Evolutionary conservation across 2,329 filamentous ascomycete genomes (phyloP), one percentile per base, ranked within the genome.

Genomic region (Remersonia thermophila): DNA sequence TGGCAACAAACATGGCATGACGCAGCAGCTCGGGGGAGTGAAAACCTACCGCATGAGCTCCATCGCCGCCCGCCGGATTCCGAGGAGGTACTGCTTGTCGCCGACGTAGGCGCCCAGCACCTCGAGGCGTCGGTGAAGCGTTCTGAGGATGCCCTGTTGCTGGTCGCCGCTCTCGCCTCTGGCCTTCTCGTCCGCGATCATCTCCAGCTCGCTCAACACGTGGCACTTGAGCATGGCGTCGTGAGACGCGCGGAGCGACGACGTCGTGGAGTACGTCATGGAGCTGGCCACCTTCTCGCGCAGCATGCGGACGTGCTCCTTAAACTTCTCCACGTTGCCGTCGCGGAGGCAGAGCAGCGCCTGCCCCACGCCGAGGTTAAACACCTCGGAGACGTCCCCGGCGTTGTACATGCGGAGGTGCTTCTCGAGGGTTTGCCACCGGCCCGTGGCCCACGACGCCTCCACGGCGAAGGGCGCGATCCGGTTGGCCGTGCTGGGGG

Each of bases 31-130:
- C n/a, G n/a, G n/a, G n/a, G n/a, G n/a, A n/a, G n/a, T n/a, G n/a
- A n/a, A 47, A 23, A 60, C 69, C 51, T 63, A 82, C 77, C 67
- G 64, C 44, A 77, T 75, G 38, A 93, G 57, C 47, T 87, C 77
- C 84, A 98, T 94, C 1, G 81, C 75, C 16, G 91, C 89, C 47
- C 91, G 73, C 38, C 87, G 76, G 28, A 96, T 69, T 1, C 86
- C 83, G 18, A 99, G 66, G 8, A 98, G 61, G 53, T 93, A 96
- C 54, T 95, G 89, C 55, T 98, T 98, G 54, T 98, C 87, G 35
- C 78, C 75, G 27, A 87, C 79, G 50, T 91, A 94, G 1, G 86
- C 83, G 1, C 93, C 91, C 2, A 98, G 65, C 1, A 93, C 71
- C 47, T 87, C 83, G n/a, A 98, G 63, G n/a, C 91, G 77, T 31